These are phyloP conservation scores for Neofusicoccum sp. DNA, from an alignment of 2,329 filamentous ascomycete species.

Conservation along the genomic window DNA sequence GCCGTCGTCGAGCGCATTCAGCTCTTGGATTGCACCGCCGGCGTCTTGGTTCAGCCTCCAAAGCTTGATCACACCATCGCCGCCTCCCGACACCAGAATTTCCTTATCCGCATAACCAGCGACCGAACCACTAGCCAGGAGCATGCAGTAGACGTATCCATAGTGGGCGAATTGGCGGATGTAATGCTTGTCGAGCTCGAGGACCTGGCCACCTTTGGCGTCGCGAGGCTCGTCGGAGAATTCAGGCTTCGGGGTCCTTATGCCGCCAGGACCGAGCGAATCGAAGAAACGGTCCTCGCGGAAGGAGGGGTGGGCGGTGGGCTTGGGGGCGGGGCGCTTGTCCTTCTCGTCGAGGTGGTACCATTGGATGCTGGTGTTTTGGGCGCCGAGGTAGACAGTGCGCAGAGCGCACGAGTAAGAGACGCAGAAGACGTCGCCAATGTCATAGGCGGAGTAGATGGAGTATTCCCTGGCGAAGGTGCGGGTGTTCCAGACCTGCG, in stretches of 20 bases:
- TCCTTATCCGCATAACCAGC: slow-evolving; percentile 61
- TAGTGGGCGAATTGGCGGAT: slow-evolving; percentile 89
- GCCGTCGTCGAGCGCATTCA: slow-evolving; percentile 64
- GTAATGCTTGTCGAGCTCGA: slow-evolving; percentile 79
- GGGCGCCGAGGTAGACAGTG: slow-evolving; percentile 86
- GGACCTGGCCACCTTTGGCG: slow-evolving; percentile 59
- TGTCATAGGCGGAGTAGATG: slow-evolving; percentile 89
- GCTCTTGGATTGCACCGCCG: slow-evolving; percentile 64
- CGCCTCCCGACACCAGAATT: slow-evolving; percentile 84
- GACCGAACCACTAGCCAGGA: slow-evolving; percentile 72
- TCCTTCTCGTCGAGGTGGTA: slow-evolving; percentile 68
- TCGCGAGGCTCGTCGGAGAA: slow-evolving; percentile 50
- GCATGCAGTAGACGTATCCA: slow-evolving; percentile 96
- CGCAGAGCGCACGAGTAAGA: slow-evolving; percentile 77
- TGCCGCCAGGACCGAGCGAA: slow-evolving; percentile 79
- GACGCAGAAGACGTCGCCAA: slow-evolving; percentile 95
- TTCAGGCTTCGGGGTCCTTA: slow-evolving; percentile 70
- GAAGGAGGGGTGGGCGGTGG: slow-evolving; percentile 68
- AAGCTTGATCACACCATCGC: slow-evolving; percentile 92
- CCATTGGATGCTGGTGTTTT: slow-evolving; percentile 96
- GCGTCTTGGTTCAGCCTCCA: slow-evolving; percentile 70
- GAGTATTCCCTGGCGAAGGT: slow-evolving; percentile 78
- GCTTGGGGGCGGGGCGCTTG: slow-evolving; percentile 59
- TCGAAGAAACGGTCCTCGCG: slow-evolving; percentile 91
- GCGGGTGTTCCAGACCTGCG: slow-evolving; percentile 73